Conservation (phyloP, 768 basidiomycete genomes). For the Sporobolomyces pararoseus region DNA sequence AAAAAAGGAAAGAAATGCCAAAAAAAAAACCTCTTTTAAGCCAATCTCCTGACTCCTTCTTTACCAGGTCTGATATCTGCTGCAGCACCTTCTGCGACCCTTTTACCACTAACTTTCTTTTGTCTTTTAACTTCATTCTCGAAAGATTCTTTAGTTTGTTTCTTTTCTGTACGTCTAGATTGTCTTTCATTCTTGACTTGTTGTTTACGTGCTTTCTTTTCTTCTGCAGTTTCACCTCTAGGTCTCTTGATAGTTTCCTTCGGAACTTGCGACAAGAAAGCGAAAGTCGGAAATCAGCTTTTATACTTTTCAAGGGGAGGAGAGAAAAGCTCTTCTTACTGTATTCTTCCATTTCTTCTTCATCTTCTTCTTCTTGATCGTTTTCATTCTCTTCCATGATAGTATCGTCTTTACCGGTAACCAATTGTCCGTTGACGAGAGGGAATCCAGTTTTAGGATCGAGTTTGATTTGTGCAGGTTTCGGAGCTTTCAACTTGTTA, state of each 20-base stretch:
- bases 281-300: no score
- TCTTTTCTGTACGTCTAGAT: conserved; percentile 53
- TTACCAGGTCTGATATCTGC: conserved; percentile 34
- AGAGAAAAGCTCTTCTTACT: conserved; percentile 17
- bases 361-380: conserved; percentile 47
- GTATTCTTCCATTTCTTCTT: conserved; percentile 47
- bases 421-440: conserved; percentile 51
- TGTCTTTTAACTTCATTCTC: conserved; percentile 51
- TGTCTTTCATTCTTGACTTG: conserved; percentile 53
- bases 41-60: conserved; percentile 35
- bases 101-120: conserved; percentile 40
- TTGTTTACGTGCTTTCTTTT: conserved; percentile 53
- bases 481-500: conserved; percentile 47
- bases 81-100: conserved; percentile 41
- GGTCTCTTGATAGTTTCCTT: conserved; percentile 63
- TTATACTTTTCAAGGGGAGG: no score
- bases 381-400: conserved; percentile 49
- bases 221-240: conserved; percentile 63
- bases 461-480: conserved; percentile 63
- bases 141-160: conserved; percentile 52
- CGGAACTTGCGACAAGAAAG: conserved; percentile 46
- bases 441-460: conserved; percentile 78
- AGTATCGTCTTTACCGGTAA: conserved; percentile 31
- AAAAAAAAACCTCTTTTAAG: conserved; percentile 9
- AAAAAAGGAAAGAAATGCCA: no score